These are phyloP conservation scores for Xylariaceae sp. DNA, from an alignment of 2,329 filamentous ascomycete species.

Conservation along the genomic window DNA sequence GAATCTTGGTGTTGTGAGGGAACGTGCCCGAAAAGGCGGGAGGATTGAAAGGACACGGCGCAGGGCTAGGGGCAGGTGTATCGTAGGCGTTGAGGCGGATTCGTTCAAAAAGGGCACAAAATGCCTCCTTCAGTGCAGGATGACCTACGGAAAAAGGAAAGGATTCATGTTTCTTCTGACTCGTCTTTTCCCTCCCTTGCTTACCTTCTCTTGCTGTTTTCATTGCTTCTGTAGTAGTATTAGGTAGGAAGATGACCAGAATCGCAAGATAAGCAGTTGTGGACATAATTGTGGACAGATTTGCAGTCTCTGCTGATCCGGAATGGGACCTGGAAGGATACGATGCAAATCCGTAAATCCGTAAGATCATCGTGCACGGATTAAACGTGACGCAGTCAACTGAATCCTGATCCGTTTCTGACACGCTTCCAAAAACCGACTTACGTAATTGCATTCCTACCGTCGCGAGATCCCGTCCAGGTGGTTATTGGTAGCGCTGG, in stretches of 20 bases:
- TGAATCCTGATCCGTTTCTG: too few relatives aligned
- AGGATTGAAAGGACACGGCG: conserved; percentile 15
- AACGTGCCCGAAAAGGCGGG: conserved; percentile 7
- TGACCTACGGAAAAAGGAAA: neutral
- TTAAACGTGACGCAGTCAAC: too few relatives aligned
- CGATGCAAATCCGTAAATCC: too few relatives aligned
- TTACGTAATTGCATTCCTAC: too few relatives aligned
- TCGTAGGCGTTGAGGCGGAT: conserved; percentile 2
- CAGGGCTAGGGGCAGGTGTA: conserved; percentile 11
- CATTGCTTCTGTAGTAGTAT: too few relatives aligned
- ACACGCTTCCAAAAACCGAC: too few relatives aligned
- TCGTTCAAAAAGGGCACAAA: neutral
- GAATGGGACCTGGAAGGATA: too few relatives aligned
- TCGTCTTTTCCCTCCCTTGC: neutral
- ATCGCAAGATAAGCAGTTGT: neutral
- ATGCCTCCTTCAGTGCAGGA: conserved; percentile 1
- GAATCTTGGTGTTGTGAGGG: conserved; percentile 14
- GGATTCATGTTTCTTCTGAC: neutral
- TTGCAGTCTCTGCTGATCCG: too few relatives aligned
- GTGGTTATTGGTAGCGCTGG: too few relatives aligned
- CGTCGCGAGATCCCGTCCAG: too few relatives aligned
- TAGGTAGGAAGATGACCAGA: neutral
- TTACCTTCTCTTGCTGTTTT: neutral
- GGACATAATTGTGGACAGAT: too few relatives aligned
- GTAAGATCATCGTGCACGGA: too few relatives aligned